phyloP scores from a whole-genome alignment of 768 basidiomycete genomes.

The Exsudoporus frostii region DNA sequence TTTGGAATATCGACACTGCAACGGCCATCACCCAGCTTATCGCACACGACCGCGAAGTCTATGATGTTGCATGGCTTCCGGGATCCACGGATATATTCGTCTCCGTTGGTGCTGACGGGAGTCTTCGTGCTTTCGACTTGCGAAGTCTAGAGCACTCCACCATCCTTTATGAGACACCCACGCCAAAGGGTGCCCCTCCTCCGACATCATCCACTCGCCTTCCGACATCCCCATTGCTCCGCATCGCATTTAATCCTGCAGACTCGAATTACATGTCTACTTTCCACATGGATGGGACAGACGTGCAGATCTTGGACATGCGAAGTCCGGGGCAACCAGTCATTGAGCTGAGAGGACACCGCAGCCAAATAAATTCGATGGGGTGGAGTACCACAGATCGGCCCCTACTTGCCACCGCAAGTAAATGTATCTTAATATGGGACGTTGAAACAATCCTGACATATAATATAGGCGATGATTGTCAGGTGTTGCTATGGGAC shows the following conservation, averaged over 20 bases:
- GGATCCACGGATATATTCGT: conserved; percentile 96
- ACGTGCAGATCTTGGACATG: conserved; percentile 95
- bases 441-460: neutral
- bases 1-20: conserved; percentile 96
- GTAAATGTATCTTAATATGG: conserved; percentile 40
- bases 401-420: conserved; percentile 83
- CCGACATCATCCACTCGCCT: conserved; percentile 61
- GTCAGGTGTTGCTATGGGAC: conserved; percentile 93
- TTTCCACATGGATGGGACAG: conserved; percentile 89
- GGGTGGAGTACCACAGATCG: conserved; percentile 88
- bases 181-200: conserved; percentile 67
- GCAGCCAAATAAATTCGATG: conserved; percentile 77
- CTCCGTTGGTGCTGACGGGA: conserved; percentile 96
- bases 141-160: conserved; percentile 97
- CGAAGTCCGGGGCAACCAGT: conserved; percentile 94
- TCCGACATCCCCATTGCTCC: conserved; percentile 75
- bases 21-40: conserved; percentile 96
- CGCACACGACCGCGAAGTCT: conserved; percentile 94
- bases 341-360: conserved; percentile 84
- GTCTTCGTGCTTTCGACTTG: conserved; percentile 93
- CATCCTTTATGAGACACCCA: conserved; percentile 92
- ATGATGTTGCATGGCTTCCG: conserved; percentile 98
- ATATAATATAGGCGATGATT: conserved; percentile 72
- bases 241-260: conserved; percentile 88
- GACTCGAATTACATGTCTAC: conserved; percentile 96